Evolutionary conservation across 73 alveolate genomes (phyloP).

Genomic region (Paramecium primaurelia): DNA sequence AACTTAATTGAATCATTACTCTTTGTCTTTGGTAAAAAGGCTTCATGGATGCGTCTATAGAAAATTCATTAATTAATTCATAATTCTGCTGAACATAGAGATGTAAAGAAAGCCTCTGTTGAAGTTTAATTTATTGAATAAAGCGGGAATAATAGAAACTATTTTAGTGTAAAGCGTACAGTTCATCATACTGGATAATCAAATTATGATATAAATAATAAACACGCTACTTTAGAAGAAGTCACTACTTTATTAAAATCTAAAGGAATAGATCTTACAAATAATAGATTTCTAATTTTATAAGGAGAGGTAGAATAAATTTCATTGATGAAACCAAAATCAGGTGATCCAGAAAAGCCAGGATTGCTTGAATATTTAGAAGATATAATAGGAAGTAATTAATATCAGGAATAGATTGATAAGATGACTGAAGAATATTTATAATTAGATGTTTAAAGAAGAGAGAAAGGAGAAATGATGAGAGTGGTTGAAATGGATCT

Average conservation of each 20-base stretch:
- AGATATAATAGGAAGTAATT: conserved; percentile 89
- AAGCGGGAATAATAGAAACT: conserved; percentile 67
- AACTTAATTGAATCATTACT: conserved; percentile 81
- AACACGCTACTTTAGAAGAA: conserved; percentile 76
- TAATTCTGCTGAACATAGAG: conserved; percentile 60
- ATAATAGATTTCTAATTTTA: conserved; percentile 86
- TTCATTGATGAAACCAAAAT: conserved; percentile 92
- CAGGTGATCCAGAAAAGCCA: conserved; percentile 75
- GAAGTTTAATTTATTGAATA: conserved; percentile 78
- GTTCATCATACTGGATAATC: conserved; percentile 67
- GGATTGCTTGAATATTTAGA: conserved; percentile 92
- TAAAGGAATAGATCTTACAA: conserved; percentile 89
- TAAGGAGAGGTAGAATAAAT: conserved; percentile 96
- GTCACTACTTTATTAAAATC: conserved; percentile 60
- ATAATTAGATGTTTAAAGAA: conserved; percentile 66
- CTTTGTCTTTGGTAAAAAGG: conserved; percentile 87
- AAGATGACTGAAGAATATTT: conserved; percentile 76
- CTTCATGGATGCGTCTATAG: conserved; percentile 66
- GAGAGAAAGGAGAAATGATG: conserved; percentile 59
- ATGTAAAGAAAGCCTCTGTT: conserved; percentile 72
- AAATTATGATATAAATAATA: conserved; percentile 71
- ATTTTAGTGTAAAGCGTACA: conserved; percentile 74
- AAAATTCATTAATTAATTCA: conserved; percentile 77
- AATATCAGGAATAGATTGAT: conserved; percentile 77
- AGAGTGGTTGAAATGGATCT: conserved; percentile 45